Conservation (phyloP, 331 rosid species). For the Pyrus hybrid region DNA sequence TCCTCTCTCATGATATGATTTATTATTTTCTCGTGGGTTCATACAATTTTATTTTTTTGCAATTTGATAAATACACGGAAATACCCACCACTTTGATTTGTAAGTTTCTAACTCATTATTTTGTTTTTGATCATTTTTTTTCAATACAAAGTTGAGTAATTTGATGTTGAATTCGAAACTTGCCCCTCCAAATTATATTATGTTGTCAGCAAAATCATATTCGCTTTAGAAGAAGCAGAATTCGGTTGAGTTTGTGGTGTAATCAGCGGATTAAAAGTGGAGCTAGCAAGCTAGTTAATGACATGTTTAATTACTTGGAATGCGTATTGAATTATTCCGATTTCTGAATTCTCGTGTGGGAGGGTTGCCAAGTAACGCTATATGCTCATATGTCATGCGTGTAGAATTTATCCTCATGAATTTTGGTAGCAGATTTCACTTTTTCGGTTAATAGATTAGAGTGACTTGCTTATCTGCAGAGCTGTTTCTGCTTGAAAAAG, state of each 20-base stretch:
- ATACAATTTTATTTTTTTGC: not conserved
- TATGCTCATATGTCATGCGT: too few relatives aligned
- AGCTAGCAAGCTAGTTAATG: too few relatives aligned
- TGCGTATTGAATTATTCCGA: too few relatives aligned
- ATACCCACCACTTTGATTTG: not conserved
- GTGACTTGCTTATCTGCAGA: conserved; percentile 24
- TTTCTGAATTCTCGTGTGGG: too few relatives aligned
- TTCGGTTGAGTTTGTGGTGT: not conserved
- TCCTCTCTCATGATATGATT: not conserved
- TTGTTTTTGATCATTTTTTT: not conserved
- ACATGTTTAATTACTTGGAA: too few relatives aligned
- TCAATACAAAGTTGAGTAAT: not conserved
- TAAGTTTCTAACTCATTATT: not conserved
- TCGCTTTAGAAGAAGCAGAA: not conserved
- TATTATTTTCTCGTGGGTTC: not conserved
- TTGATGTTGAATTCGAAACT: not conserved
- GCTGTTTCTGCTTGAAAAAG: conserved; percentile 22
- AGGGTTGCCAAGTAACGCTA: too few relatives aligned
- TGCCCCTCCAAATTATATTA: not conserved
- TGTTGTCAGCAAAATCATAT: not conserved
- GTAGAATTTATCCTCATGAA: too few relatives aligned
- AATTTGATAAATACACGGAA: not conserved
- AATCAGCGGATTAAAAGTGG: too few relatives aligned
- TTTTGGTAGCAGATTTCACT: too few relatives aligned
- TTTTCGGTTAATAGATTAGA: too few relatives aligned